Conservation (phyloP, 2,329 filamentous ascomycete species). For the Botrytis fabae region DNA sequence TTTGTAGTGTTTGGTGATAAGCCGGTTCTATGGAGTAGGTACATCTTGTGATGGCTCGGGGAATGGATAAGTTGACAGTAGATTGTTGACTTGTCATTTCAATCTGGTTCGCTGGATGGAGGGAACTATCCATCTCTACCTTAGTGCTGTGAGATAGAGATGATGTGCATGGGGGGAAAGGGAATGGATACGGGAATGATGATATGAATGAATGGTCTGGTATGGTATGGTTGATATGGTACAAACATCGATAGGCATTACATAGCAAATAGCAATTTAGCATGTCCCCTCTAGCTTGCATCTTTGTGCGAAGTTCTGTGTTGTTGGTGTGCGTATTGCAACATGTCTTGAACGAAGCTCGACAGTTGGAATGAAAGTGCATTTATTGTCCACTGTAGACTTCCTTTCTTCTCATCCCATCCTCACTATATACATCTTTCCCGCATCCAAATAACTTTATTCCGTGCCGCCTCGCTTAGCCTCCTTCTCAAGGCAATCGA, state of each 20-base stretch:
- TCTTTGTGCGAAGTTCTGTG: not conserved
- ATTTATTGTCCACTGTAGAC: not conserved
- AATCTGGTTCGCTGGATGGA: not conserved
- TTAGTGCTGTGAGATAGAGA: not conserved
- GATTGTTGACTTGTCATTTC: not conserved
- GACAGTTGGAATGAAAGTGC: not conserved
- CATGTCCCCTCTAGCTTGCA: not conserved
- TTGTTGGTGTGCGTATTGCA: not conserved
- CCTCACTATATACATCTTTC: not conserved
- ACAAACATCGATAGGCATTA: not conserved
- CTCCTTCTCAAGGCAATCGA: not conserved
- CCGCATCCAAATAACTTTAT: not conserved
- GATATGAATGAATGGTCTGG: slow-evolving; percentile 9
- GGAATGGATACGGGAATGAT: not conserved
- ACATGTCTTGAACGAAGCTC: not conserved
- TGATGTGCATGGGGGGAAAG: not conserved
- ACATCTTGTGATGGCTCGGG: not conserved
- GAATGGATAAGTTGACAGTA: not conserved
- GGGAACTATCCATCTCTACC: not conserved
- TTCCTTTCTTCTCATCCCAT: not conserved
- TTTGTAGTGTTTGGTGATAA: slow-evolving; percentile 1
- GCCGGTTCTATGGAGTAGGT: not conserved
- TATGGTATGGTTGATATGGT: slow-evolving; percentile 2
- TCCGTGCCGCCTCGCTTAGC: not conserved
- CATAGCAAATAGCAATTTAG: not conserved